A percentile compares a stretch with the other conserved stretches of the same genome.
Evolutionary conservation across 495 filamentous ascomycete species (phyloP).

Genomic region (Aspergillus diversus): DNA sequence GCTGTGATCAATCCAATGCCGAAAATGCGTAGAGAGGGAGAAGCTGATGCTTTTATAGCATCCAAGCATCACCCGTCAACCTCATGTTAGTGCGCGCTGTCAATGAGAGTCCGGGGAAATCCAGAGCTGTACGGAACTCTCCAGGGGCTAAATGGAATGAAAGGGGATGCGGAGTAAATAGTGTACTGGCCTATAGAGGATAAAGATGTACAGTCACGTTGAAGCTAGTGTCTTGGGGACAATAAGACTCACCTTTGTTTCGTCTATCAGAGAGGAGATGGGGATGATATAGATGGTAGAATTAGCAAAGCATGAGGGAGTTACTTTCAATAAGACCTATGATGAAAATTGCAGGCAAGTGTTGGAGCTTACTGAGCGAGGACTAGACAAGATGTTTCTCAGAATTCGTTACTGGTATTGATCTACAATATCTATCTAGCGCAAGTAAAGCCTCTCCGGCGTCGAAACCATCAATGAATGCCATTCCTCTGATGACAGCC

Average conservation of each 20-base stretch:
- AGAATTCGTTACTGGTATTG: background rate
- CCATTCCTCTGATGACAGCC: conserved; percentile 29
- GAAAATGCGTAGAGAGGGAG: background rate
- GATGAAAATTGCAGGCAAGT: no score
- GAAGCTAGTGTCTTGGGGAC: background rate
- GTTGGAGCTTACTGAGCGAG: no score
- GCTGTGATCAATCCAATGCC: background rate
- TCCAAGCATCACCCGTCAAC: background rate
- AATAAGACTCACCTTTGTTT: no score
- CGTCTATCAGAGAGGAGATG: no score
- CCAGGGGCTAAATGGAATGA: background rate
- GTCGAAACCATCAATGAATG: conserved; percentile 27
- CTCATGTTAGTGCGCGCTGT: background rate
- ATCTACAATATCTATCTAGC: background rate
- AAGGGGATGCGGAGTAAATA: background rate
- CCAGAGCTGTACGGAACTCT: background rate
- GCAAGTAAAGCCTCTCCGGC: background rate
- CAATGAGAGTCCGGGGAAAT: background rate
- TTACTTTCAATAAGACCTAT: no score
- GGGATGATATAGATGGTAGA: no score
- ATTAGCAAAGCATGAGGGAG: no score
- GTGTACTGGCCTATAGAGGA: background rate
- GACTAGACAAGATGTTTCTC: background rate
- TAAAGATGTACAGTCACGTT: background rate
- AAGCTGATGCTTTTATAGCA: background rate